Evolutionary conservation across 2,329 filamentous ascomycete species (phyloP), one percentile per base, ranked within the genome.

Genomic region (Dendryphion nanum): DNA sequence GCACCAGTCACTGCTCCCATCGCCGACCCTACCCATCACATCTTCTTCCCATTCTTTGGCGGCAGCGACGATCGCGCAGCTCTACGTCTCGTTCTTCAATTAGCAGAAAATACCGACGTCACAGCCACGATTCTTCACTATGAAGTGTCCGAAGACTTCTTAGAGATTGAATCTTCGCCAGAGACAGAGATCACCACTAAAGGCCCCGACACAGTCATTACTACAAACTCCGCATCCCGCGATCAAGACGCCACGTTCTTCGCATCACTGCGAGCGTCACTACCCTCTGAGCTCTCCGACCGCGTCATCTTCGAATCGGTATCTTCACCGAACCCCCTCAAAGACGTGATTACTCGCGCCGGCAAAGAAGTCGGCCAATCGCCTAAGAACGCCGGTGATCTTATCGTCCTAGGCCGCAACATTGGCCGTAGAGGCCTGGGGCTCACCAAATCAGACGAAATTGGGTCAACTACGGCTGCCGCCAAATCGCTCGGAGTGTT

Each of bases 11-110:
- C 76, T 35, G 57, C 57, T 1, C 80, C 84, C 0, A 74, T 82
- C 4, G 71, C 74, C 5, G 79, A 87, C 53, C 83, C 82, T 44
- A 82, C 80, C 23, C 89, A 95, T 59, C 89, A 91, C 59, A 77
- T 97, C 48, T 90, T 95, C 61, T 74, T 95, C 37, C 85, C 90
- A 0, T 97, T 89, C 67, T 83, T 95, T 42, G 90, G 91, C 14
- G 87, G 87, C 6, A 70, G 74, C 1, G 93, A 98, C 57, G 91
- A 96, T 56, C 78, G 81, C 6, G 79, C 84, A 4, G 90, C 89
- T 0, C 74, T 97, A 1, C 76, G 83, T 1, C 79, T 97, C 17
- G 85, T 91, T 3, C 74, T 97, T 3, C 91, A 96, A 57, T 76
- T 98, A 1, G 87, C 84, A 1, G 82, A 84, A 60, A 93, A 89